These are phyloP conservation scores for Geosiphon pyriformis DNA, from an alignment of 192 early-diverging fungal genomes.

Conservation along the genomic window DNA sequence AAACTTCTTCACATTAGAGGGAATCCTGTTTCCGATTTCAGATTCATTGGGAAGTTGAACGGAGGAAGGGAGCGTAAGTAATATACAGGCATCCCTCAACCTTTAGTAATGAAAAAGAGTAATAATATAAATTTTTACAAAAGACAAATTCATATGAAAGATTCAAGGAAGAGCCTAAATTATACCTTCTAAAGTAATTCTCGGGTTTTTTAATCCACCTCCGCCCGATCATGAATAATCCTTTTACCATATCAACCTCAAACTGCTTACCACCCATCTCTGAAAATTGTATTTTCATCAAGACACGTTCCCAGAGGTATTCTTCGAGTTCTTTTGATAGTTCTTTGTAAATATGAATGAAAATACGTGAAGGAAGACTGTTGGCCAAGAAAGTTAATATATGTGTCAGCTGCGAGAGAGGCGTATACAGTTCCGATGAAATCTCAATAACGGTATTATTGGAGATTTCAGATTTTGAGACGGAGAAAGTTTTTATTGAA, in stretches of 20 bases:
- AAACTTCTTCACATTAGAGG: too few relatives aligned
- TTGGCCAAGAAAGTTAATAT: slow-evolving; percentile 35
- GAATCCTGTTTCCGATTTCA: background rate
- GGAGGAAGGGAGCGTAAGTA: slow-evolving; percentile 34
- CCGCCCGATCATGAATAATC: slow-evolving; percentile 39
- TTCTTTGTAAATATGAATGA: slow-evolving; percentile 34
- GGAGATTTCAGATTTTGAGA: background rate
- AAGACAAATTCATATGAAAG: background rate
- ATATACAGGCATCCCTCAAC: slow-evolving; percentile 31
- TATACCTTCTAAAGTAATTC: slow-evolving; percentile 44
- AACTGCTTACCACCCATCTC: slow-evolving; percentile 42
- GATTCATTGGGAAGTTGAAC: slow-evolving; percentile 10
- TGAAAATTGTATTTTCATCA: slow-evolving; percentile 51
- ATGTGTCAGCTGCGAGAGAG: slow-evolving; percentile 38
- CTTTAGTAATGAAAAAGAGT: slow-evolving; percentile 21
- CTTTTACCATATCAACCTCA: slow-evolving; percentile 39
- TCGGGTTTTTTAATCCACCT: slow-evolving; percentile 46
- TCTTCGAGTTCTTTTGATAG: slow-evolving; percentile 45
- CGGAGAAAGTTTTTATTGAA: background rate
- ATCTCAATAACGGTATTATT: slow-evolving; percentile 32
- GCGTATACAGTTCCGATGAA: slow-evolving; percentile 44
- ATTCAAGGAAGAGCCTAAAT: background rate
- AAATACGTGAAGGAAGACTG: slow-evolving; percentile 32
- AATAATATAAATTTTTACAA: background rate
- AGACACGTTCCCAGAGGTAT: slow-evolving; percentile 47